Percentiles rank a stretch among this genome's conserved stretches.
phyloP scores from a whole-genome alignment of 805 yeast species.

The Lipomyces yamanashiensis region DNA sequence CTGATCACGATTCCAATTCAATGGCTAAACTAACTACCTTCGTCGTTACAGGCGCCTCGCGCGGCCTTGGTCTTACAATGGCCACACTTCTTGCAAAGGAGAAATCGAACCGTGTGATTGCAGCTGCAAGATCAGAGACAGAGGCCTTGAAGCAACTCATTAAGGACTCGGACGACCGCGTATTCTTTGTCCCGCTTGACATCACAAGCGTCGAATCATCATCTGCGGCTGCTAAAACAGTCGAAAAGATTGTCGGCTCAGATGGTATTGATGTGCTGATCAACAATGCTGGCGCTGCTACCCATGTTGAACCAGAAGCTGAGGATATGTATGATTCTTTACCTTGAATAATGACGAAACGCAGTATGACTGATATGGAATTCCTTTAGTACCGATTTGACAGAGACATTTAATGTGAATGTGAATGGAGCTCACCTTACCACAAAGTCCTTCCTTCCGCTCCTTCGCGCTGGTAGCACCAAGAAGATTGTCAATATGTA shows the following conservation, averaged over 20 bases:
- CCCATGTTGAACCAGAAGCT: background rate
- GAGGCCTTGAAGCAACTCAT: background rate
- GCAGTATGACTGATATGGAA: too few relatives aligned
- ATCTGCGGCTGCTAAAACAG: background rate
- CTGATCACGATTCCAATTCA: too few relatives aligned
- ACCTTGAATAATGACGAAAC: too few relatives aligned
- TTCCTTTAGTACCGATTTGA: background rate
- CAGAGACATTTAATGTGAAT: background rate
- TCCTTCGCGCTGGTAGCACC: background rate
- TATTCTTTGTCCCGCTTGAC: background rate
- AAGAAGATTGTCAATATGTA: slow-evolving; percentile 5
- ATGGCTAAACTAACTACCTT: too few relatives aligned
- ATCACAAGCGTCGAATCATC: background rate
- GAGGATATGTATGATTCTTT: background rate
- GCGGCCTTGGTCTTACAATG: slow-evolving; percentile 8
- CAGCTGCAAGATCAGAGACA: background rate
- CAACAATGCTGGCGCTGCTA: background rate
- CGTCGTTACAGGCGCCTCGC: slow-evolving; percentile 1
- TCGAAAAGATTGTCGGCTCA: background rate
- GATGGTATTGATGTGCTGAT: slow-evolving; percentile 1
- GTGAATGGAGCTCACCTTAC: background rate
- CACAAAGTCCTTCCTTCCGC: background rate
- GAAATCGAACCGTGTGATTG: background rate
- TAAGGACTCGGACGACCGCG: background rate
- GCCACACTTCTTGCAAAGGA: background rate